phyloP scores from a whole-genome alignment of 257 asterid species.

The Primulina eburnea region DNA sequence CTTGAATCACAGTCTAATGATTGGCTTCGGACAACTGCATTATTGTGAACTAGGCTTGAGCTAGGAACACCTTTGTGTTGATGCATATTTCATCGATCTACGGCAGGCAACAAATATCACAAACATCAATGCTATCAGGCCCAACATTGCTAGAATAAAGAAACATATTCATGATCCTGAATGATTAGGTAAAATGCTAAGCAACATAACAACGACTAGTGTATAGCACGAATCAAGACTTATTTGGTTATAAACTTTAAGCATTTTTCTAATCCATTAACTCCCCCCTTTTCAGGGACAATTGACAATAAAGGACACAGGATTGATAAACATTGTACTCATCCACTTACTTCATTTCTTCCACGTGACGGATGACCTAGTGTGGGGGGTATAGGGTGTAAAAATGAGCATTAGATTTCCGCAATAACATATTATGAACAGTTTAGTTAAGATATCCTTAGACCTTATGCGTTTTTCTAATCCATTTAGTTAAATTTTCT shows the following conservation, averaged over 20 bases:
- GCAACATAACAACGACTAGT: not conserved
- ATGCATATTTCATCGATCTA: constrained; percentile 37
- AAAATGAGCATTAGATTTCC: not conserved
- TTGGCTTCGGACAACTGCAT: constrained; percentile 34
- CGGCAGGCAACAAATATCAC: constrained; percentile 7
- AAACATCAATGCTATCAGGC: constrained; percentile 9
- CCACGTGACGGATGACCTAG: constrained; percentile 1
- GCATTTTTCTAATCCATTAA: not conserved
- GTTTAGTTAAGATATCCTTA: not conserved
- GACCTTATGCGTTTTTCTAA: not conserved
- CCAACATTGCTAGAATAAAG: constrained; percentile 8
- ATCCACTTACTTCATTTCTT: constrained; percentile 14
- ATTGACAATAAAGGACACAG: not conserved
- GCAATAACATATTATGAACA: not conserved
- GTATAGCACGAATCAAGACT: not conserved
- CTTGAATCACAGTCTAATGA: constrained; percentile 35
- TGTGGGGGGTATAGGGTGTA: not conserved
- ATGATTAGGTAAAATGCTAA: not conserved
- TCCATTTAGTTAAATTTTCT: too few species aligned
- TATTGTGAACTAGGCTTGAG: constrained; percentile 43
- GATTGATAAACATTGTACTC: not conserved
- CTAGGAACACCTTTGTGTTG: constrained; percentile 35
- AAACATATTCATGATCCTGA: not conserved
- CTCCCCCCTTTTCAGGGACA: not conserved
- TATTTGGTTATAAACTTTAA: constrained; percentile 2